These are phyloP conservation scores for Panicum hallii DNA, from an alignment of 202 grass and related monocot species.

Conservation along the genomic window DNA sequence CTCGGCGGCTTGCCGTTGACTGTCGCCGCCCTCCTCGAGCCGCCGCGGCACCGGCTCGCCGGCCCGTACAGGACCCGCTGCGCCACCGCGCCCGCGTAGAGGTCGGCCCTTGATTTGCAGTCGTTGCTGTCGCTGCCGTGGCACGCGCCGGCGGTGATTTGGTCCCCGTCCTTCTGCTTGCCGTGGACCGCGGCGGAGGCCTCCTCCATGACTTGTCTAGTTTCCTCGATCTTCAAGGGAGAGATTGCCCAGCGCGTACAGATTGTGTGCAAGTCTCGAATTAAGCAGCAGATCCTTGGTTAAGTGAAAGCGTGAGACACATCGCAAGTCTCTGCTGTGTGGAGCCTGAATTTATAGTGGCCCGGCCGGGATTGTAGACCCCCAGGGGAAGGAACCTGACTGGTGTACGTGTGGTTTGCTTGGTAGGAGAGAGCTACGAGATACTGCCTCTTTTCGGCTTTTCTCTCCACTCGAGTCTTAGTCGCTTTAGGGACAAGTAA, in stretches of 20 bases:
- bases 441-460: background rate
- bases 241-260: background rate
- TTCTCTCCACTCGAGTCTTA: background rate
- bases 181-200: conserved; percentile 2
- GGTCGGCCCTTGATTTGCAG: conserved; percentile 1
- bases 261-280: too few relatives aligned
- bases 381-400: conserved; percentile 22
- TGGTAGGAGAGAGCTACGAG: conserved; percentile 3
- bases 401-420: background rate
- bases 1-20: conserved; percentile 55
- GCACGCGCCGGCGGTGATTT: background rate
- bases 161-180: conserved; percentile 13
- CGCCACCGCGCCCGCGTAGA: conserved; percentile 66
- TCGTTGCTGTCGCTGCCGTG: background rate
- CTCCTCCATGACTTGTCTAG: conserved; percentile 43
- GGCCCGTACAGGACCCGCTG: conserved; percentile 64
- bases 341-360: conserved; percentile 24
- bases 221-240: background rate
- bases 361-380: background rate
- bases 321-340: background rate
- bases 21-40: conserved; percentile 23
- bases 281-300: too few relatives aligned
- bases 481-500: conserved; percentile 26
- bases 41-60: conserved; percentile 42
- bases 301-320: background rate